Evolutionary conservation across 1,284 basidiomycete genomes (phyloP).

Genomic region (Malassezia restricta): DNA sequence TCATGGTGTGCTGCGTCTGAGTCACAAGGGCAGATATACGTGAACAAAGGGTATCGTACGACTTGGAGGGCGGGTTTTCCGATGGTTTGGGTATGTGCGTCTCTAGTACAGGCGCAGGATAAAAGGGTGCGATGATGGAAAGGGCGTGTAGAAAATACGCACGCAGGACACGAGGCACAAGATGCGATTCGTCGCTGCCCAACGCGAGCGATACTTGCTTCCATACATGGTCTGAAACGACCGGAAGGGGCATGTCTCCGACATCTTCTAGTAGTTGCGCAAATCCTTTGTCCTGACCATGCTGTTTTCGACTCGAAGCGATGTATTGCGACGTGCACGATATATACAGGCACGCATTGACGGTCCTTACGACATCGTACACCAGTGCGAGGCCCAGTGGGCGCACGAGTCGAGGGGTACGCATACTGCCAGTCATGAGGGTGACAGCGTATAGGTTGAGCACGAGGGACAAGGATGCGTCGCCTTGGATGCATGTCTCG

Average conservation of each 20-base stretch:
- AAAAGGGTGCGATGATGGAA: slow-evolving; percentile 4
- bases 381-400: slow-evolving; percentile 5
- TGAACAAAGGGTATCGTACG: neutral
- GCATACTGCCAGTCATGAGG: slow-evolving; percentile 26
- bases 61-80: neutral
- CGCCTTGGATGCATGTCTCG: slow-evolving; percentile 18
- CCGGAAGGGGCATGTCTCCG: neutral
- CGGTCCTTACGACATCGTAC: slow-evolving; percentile 6
- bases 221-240: slow-evolving; percentile 5
- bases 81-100: neutral
- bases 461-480: slow-evolving; percentile 21
- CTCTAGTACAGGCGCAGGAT: slow-evolving; percentile 10
- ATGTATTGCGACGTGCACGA: neutral
- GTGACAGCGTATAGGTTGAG: slow-evolving; percentile 30
- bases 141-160: slow-evolving; percentile 9
- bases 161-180: neutral
- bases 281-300: neutral
- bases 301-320: neutral
- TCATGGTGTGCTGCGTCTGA: slow-evolving; percentile 2
- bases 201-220: neutral
- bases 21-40: neutral
- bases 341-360: slow-evolving; percentile 5
- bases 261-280: neutral
- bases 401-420: slow-evolving; percentile 1
- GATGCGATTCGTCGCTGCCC: neutral